Evolutionary conservation across 2,329 filamentous ascomycete species (phyloP).

Genomic region (Venturia aucupariae): DNA sequence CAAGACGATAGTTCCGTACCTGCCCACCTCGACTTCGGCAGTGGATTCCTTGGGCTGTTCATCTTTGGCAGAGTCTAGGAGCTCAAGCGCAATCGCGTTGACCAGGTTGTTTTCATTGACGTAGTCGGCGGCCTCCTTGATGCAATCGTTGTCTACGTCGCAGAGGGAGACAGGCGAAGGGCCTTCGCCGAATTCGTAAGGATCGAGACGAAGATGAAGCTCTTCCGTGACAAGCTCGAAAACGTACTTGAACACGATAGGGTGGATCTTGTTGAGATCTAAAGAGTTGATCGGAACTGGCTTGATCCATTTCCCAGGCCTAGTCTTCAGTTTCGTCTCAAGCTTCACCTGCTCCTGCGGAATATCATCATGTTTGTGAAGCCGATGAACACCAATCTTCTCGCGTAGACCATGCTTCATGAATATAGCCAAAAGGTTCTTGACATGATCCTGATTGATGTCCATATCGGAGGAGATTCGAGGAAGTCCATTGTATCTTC

Average conservation of each 20-base stretch:
- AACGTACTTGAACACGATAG: slow-evolving; percentile 13
- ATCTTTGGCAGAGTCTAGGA: slow-evolving; percentile 13
- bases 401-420: slow-evolving; percentile 14
- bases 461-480: slow-evolving; percentile 15
- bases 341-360: slow-evolving; percentile 16
- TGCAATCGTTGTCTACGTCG: slow-evolving; percentile 12
- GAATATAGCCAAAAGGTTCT: slow-evolving; percentile 16
- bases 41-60: slow-evolving; percentile 14
- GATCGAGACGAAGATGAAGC: slow-evolving; percentile 15
- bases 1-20: slow-evolving; percentile 14
- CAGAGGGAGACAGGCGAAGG: slow-evolving; percentile 14
- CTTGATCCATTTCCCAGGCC: slow-evolving; percentile 16
- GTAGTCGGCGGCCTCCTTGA: slow-evolving; percentile 14
- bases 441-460: slow-evolving; percentile 14
- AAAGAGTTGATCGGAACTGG: slow-evolving; percentile 15
- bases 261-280: slow-evolving; percentile 15
- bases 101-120: slow-evolving; percentile 14
- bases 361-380: slow-evolving; percentile 15
- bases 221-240: slow-evolving; percentile 13
- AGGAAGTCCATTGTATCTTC: slow-evolving; percentile 16
- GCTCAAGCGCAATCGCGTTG: slow-evolving; percentile 14
- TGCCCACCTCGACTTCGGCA: slow-evolving; percentile 13
- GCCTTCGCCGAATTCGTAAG: slow-evolving; percentile 15
- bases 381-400: slow-evolving; percentile 15
- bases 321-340: slow-evolving; percentile 15